Base-by-base conservation (phyloP, 129 eudicot species). In the Lactuca saligna region DNA sequence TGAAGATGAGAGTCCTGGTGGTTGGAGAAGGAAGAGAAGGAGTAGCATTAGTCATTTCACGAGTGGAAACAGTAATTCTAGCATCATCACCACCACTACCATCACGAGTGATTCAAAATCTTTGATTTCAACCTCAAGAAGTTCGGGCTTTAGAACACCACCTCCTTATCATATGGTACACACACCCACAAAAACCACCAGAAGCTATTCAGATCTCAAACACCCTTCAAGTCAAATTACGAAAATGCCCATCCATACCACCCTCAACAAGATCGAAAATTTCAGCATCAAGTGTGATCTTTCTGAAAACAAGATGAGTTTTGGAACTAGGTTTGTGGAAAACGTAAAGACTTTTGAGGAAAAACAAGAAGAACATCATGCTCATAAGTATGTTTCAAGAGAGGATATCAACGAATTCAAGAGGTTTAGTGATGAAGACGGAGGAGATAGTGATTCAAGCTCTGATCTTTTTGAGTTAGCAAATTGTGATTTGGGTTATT, bases 361-460 rank as follows among this genome's bases (percentile, higher is more conserved):
- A 32, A 67, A 75, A 51, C 62, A 57, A 39, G 46, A 70, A 6
- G 70, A 64, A 57, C 61, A 14, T 17, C 67, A 60, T 34, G 11
- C 41, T 57, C n/a, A 55, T 73, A 74, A 64, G 31, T 31, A 42
- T 74, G 69, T 38, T 38, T 51, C 66, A 53, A 54, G 65, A n/a
- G 76, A 80, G 17, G 80, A 74, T 31, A 60, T 54, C 0, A 76
- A 79, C 31, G 80, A 76, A 4, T 63, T 75, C 48, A 84, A 74
- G 34, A 81, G 80, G 38, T 84, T 83, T 69, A 74, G 58, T 55
- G 69, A 67, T 25, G 88, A 77, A 17, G 81, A 64, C 56, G 97
- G 87, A 61, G 96, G 82, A 29, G 96, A 92, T 11, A 94, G 99
- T 57, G 97, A 94, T 82, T 89, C 99, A 70, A 94, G 99, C 42